These are phyloP conservation scores for Dendrobium nobile DNA, from an alignment of 106 monocot genomes.

Conservation along the genomic window DNA sequence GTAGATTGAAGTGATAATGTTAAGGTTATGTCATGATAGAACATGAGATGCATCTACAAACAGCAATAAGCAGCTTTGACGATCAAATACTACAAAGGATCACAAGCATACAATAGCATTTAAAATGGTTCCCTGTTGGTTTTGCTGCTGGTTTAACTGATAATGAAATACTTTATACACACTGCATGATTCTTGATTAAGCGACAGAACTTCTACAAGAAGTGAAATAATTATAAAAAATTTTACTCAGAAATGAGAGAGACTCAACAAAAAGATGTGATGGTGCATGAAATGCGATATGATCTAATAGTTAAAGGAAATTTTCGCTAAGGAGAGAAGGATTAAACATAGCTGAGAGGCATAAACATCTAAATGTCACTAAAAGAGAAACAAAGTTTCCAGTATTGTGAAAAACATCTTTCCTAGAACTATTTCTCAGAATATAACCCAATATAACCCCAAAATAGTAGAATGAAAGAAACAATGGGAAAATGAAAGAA, in stretches of 20 bases:
- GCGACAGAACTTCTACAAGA: neutral
- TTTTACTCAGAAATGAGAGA: neutral
- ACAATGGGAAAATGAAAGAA: neutral
- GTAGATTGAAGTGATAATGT: neutral
- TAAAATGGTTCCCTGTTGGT: too few species aligned
- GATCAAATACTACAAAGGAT: too few species aligned
- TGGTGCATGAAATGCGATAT: neutral
- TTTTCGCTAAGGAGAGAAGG: neutral
- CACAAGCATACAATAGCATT: too few species aligned
- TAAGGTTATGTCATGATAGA: too few species aligned
- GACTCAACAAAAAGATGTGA: neutral
- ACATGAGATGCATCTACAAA: too few species aligned
- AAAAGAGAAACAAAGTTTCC: neutral
- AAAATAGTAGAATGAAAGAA: neutral
- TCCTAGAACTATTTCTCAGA: too few species aligned
- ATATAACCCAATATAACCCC: neutral
- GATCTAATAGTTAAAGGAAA: neutral
- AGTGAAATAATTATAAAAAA: neutral
- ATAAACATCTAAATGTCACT: neutral
- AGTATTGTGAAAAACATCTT: too few species aligned
- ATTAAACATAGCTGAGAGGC: neutral
- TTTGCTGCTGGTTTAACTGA: neutral
- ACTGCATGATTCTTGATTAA: neutral
- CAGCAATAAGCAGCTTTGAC: too few species aligned
- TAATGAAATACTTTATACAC: neutral